phyloP scores from a whole-genome alignment of 75 land plant species.

The Picea sitchensis region DNA sequence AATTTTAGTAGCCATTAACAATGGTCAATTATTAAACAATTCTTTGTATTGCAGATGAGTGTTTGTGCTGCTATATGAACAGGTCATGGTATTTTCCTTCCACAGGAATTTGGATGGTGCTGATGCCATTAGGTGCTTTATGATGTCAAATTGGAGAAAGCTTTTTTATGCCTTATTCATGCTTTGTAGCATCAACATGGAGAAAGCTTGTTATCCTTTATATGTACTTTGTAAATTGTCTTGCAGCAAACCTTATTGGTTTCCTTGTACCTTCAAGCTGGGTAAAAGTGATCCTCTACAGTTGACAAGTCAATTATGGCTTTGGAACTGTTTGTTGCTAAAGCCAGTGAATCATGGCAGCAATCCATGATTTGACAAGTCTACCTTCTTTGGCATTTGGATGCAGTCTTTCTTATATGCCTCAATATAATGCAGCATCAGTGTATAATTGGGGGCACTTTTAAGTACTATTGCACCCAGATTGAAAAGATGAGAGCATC shows the following conservation, averaged over 20 bases:
- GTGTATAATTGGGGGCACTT: not conserved
- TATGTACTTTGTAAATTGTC: not conserved
- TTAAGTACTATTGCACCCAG: conserved; percentile 6
- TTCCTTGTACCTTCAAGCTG: not conserved
- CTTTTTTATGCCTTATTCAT: not conserved
- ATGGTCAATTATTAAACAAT: not conserved
- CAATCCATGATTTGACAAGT: not conserved
- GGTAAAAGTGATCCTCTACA: not conserved
- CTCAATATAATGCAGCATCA: not conserved
- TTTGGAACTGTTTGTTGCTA: conserved; percentile 7
- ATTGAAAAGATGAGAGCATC: not conserved
- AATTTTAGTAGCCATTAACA: not conserved
- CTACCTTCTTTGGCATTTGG: not conserved
- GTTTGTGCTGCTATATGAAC: not conserved
- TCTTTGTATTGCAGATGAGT: conserved; percentile 2
- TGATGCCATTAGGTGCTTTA: too few relatives aligned
- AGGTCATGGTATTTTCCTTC: too few relatives aligned
- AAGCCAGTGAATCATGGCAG: not conserved
- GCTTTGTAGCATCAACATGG: conserved; percentile 2
- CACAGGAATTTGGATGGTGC: too few relatives aligned
- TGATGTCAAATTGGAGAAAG: conserved; percentile 5
- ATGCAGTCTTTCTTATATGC: not conserved
- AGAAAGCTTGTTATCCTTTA: not conserved
- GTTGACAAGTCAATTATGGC: not conserved
- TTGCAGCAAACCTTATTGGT: not conserved